These are phyloP conservation scores for Quercus lobata DNA, from an alignment of 331 rosid genomes.

Conservation along the genomic window DNA sequence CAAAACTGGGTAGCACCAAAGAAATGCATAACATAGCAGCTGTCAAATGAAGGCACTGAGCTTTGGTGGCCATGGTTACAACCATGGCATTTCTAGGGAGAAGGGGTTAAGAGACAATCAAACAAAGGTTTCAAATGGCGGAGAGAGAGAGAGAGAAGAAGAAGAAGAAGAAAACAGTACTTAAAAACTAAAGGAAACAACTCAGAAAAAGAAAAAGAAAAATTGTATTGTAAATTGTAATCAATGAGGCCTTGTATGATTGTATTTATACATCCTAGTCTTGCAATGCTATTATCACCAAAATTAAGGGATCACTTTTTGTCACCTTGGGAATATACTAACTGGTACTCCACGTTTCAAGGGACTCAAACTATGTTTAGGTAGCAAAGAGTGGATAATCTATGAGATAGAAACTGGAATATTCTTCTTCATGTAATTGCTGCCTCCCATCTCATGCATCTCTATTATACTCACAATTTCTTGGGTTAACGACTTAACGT, in stretches of 20 bases:
- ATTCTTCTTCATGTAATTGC: no score
- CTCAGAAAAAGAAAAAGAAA: no score
- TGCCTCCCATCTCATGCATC: no score
- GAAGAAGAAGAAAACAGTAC: no score
- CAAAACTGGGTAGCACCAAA: constrained; percentile 14
- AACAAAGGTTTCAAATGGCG: not conserved
- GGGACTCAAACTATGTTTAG: constrained; percentile 24
- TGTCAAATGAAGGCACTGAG: constrained; percentile 2
- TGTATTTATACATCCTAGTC: no score
- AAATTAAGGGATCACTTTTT: not conserved
- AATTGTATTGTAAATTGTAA: no score
- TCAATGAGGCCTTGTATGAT: no score
- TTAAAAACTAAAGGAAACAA: no score
- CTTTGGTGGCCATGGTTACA: constrained; percentile 7
- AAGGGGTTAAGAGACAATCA: not conserved
- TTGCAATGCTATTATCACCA: no score
- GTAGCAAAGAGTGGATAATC: constrained; percentile 8
- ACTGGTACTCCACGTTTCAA: constrained; percentile 14
- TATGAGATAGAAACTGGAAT: not conserved
- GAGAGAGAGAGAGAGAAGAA: no score
- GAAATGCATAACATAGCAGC: constrained; percentile 16
- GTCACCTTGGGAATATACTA: not conserved
- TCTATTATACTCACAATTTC: no score
- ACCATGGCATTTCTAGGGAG: constrained; percentile 31
- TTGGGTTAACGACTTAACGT: no score